phyloP scores from a whole-genome alignment of 1,284 basidiomycete genomes.

The Exobasidium cylindrosporum region DNA sequence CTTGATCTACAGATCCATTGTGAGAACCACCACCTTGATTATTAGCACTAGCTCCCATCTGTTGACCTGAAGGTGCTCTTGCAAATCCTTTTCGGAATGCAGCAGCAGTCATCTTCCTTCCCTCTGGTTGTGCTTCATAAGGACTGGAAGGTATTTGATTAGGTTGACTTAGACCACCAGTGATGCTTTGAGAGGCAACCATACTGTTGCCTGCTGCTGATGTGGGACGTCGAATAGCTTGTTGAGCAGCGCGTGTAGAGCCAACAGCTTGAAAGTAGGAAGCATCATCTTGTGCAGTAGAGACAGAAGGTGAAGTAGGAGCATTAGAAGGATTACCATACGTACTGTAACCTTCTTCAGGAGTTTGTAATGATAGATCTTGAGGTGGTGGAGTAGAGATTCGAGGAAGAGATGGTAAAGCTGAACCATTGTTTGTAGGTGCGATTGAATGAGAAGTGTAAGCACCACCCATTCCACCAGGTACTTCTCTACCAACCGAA shows the following conservation, averaged over 20 bases:
- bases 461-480: neutral
- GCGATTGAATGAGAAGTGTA: neutral
- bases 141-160: constrained; percentile 10
- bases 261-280: constrained; percentile 44
- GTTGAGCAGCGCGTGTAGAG: constrained; percentile 40
- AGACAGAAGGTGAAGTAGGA: constrained; percentile 9
- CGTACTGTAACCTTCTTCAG: neutral
- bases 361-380: neutral
- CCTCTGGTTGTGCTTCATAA: constrained; percentile 19
- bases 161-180: neutral
- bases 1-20: neutral
- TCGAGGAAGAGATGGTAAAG: neutral
- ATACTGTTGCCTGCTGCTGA: constrained; percentile 15
- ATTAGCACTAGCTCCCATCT: neutral
- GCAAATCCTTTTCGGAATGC: constrained; percentile 45
- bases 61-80: constrained; percentile 28
- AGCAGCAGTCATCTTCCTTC: constrained; percentile 47
- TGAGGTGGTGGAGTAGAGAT: constrained; percentile 22
- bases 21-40: neutral
- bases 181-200: neutral
- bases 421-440: neutral
- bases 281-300: constrained; percentile 20
- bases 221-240: constrained; percentile 32
- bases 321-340: constrained; percentile 7
- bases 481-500: neutral